Conservation (phyloP, 345 rosid species). For the Gossypium mustelinum region DNA sequence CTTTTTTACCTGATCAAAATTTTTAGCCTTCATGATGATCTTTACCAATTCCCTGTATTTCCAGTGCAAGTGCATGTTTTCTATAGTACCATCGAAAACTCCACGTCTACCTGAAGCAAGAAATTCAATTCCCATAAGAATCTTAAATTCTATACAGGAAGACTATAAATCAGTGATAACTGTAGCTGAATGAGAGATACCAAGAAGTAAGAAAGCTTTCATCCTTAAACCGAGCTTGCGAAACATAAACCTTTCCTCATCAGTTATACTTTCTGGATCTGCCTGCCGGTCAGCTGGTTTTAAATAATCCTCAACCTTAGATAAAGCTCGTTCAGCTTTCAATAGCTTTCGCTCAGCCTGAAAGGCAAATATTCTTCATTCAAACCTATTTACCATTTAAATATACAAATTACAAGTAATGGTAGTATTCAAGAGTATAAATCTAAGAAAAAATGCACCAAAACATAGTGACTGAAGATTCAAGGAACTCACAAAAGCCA, state of each 20-base stretch:
- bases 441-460: constrained; percentile 5
- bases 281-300: constrained; percentile 65
- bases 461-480: constrained; percentile 5
- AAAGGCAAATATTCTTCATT: constrained; percentile 11
- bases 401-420: constrained; percentile 1
- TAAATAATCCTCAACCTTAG: constrained; percentile 72
- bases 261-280: constrained; percentile 74
- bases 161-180: not conserved
- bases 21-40: constrained; percentile 70
- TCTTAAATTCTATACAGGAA: constrained; percentile 13
- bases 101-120: constrained; percentile 80
- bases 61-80: constrained; percentile 99
- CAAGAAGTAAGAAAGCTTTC: constrained; percentile 94
- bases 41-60: constrained; percentile 85
- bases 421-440: not conserved
- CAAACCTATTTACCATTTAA: constrained; percentile 7
- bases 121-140: constrained; percentile 21
- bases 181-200: constrained; percentile 29
- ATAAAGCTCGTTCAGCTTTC: constrained; percentile 69
- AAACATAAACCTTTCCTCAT: constrained; percentile 97
- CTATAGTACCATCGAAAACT: constrained; percentile 91
- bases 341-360: constrained; percentile 70
- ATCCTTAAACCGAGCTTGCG: constrained; percentile 90
- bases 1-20: constrained; percentile 70
- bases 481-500: constrained; percentile 60